These are phyloP conservation scores for Lithocarpus polystachyus DNA, from an alignment of 306 rosid species.

Conservation along the genomic window DNA sequence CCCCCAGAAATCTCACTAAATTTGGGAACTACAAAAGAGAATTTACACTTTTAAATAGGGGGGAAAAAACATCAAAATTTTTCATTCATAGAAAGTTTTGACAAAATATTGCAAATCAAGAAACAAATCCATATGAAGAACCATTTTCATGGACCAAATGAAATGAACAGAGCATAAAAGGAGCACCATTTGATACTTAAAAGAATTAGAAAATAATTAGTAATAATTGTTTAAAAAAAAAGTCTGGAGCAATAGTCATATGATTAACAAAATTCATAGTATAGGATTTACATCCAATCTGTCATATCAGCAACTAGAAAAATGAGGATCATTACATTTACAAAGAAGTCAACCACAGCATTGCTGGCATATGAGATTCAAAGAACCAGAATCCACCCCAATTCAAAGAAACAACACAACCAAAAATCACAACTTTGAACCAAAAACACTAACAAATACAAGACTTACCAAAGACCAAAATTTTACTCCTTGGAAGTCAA, in stretches of 20 bases:
- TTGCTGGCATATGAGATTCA: not conserved
- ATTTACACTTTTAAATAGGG: not conserved
- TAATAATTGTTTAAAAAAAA: not conserved
- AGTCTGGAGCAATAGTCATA: not conserved
- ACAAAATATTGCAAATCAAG: not conserved
- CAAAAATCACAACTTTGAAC: constrained; percentile 18
- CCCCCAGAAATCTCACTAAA: not conserved
- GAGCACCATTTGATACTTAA: not conserved
- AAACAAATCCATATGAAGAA: not conserved
- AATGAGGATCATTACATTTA: not conserved
- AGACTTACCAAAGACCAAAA: not conserved
- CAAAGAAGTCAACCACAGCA: not conserved
- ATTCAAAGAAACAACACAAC: constrained; percentile 19
- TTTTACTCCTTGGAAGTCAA: not conserved
- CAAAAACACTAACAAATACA: not conserved
- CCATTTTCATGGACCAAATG: constrained; percentile 15
- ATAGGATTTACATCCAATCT: not conserved
- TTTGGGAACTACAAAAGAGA: not conserved
- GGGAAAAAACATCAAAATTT: not conserved
- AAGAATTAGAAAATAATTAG: not conserved
- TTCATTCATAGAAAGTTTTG: not conserved
- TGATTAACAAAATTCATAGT: not conserved
- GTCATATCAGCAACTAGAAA: not conserved
- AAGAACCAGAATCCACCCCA: not conserved
- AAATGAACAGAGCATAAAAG: not conserved